Evolutionary conservation across 352 stramenopile species (phyloP).

Genomic region (Globisporangium solare): DNA sequence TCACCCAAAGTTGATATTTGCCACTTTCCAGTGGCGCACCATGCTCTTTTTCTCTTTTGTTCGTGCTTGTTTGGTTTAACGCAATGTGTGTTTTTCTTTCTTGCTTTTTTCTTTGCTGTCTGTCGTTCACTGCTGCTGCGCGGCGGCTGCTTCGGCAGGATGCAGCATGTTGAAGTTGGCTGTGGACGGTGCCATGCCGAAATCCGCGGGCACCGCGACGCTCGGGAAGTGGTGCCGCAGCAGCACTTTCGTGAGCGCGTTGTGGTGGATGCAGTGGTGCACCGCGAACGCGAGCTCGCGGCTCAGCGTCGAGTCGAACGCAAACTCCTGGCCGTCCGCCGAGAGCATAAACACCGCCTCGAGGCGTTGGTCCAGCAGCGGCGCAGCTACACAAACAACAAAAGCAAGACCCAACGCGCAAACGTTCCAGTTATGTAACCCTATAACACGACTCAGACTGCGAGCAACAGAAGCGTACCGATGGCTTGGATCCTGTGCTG

Average conservation of each 20-base stretch:
- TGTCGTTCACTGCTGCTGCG: too few species aligned
- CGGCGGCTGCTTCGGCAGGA: background rate
- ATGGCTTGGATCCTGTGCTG: constrained; percentile 26
- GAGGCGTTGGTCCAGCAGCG: constrained; percentile 22
- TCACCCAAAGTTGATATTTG: too few species aligned
- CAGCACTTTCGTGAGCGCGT: constrained; percentile 74
- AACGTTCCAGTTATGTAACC: background rate
- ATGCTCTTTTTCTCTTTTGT: too few species aligned
- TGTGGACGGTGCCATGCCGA: constrained; percentile 78
- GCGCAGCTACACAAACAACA: constrained; percentile 12
- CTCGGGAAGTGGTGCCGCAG: constrained; percentile 62
- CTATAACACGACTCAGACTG: background rate
- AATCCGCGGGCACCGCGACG: constrained; percentile 33
- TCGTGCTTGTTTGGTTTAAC: too few species aligned
- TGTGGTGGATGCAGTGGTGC: constrained; percentile 87
- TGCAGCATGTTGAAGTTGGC: constrained; percentile 32
- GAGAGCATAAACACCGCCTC: constrained; percentile 77
- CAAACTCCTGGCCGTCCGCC: constrained; percentile 57
- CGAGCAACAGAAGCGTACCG: constrained; percentile 9
- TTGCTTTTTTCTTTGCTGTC: too few species aligned
- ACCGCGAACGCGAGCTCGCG: constrained; percentile 81
- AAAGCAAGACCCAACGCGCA: too few species aligned
- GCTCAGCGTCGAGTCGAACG: constrained; percentile 65
- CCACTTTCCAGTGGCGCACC: too few species aligned
- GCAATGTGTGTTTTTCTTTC: too few species aligned